Evolutionary conservation across 768 basidiomycete species (phyloP).

Genomic region (Lentinus tigrinus): DNA sequence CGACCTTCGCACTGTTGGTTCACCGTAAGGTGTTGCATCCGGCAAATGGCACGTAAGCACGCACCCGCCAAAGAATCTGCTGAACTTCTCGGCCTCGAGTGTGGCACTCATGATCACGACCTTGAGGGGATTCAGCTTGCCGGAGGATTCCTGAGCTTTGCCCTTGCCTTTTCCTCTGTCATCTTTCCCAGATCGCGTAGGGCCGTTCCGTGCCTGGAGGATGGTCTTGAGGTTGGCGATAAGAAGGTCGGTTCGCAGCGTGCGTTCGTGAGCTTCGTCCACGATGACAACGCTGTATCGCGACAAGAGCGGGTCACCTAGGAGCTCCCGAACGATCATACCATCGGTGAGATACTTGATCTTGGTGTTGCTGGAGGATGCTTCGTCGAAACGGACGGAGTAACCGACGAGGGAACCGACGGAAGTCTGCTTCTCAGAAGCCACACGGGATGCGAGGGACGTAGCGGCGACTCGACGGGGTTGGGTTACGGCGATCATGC

Average conservation of each 20-base stretch:
- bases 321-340: slow-evolving; percentile 92
- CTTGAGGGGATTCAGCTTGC: slow-evolving; percentile 67
- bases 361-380: slow-evolving; percentile 64
- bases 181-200: slow-evolving; percentile 40
- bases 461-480: slow-evolving; percentile 95
- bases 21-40: not conserved
- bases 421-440: slow-evolving; percentile 71
- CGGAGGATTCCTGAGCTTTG: slow-evolving; percentile 29
- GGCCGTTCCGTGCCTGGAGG: slow-evolving; percentile 58
- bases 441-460: slow-evolving; percentile 88
- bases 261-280: slow-evolving; percentile 97
- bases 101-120: slow-evolving; percentile 98
- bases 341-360: slow-evolving; percentile 98
- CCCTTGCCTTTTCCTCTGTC: slow-evolving; percentile 38
- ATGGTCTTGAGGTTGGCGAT: slow-evolving; percentile 88
- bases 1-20: slow-evolving; percentile 68
- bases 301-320: slow-evolving; percentile 72
- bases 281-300: slow-evolving; percentile 87
- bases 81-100: slow-evolving; percentile 93
- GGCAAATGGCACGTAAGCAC: slow-evolving; percentile 27
- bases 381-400: slow-evolving; percentile 93
- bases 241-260: slow-evolving; percentile 91
- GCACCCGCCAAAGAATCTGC: slow-evolving; percentile 80
- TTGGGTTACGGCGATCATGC: slow-evolving; percentile 90
- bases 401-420: slow-evolving; percentile 88